Percentiles rank a stretch among this genome's conserved stretches.
Conservation (phyloP, 2,329 filamentous ascomycete genomes). For the Colletotrichum euphorbiae region DNA sequence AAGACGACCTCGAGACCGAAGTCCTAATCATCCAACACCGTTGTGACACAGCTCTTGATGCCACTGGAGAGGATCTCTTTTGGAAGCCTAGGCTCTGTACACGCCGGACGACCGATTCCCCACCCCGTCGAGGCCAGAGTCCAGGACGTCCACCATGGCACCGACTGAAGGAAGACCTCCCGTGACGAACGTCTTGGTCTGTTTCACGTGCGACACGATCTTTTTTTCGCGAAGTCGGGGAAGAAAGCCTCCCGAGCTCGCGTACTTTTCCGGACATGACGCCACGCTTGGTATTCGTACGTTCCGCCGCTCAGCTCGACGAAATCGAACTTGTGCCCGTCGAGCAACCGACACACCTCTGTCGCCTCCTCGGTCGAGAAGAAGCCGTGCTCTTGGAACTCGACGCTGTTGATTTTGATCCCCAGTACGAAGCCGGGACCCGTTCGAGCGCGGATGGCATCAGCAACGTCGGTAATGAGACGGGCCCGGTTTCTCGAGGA, state of each 20-base stretch:
- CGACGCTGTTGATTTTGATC: slow-evolving; percentile 65
- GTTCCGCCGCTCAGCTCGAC: slow-evolving; percentile 71
- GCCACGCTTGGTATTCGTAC: slow-evolving; percentile 64
- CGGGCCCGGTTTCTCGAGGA: slow-evolving; percentile 56
- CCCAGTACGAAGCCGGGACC: slow-evolving; percentile 55
- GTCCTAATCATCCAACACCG: too few relatives aligned
- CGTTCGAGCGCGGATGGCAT: slow-evolving; percentile 46
- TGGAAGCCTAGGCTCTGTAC: too few relatives aligned
- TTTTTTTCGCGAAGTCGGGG: slow-evolving; percentile 28
- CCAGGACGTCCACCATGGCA: too few relatives aligned
- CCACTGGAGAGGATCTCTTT: too few relatives aligned
- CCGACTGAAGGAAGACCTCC: too few relatives aligned
- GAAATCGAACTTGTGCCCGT: slow-evolving; percentile 63
- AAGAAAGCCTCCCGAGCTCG: slow-evolving; percentile 69
- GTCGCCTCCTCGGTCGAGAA: slow-evolving; percentile 62
- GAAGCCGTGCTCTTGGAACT: slow-evolving; percentile 65
- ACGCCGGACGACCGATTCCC: too few relatives aligned
- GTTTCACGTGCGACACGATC: too few relatives aligned
- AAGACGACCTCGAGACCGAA: slow-evolving; percentile 60
- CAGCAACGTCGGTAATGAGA: slow-evolving; percentile 57
- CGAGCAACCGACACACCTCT: slow-evolving; percentile 58
- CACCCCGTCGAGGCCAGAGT: too few relatives aligned
- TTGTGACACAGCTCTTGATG: too few relatives aligned
- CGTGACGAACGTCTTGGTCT: too few relatives aligned
- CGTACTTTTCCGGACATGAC: slow-evolving; percentile 63